These are phyloP conservation scores for Ormosia semicastrata DNA, from an alignment of 306 rosid species.

Conservation along the genomic window DNA sequence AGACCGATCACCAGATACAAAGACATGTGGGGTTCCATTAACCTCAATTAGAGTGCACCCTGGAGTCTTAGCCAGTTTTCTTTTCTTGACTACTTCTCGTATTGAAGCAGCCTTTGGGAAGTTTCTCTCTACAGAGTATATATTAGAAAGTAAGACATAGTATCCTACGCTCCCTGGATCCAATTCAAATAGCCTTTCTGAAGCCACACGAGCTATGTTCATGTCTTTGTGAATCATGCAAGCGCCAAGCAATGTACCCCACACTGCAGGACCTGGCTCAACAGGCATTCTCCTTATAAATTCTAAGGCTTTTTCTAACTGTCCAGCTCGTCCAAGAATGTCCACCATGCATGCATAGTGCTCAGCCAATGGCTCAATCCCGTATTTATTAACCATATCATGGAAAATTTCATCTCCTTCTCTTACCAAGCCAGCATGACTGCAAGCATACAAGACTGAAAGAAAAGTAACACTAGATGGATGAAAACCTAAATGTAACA, in stretches of 20 bases:
- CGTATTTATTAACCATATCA: slow-evolving; percentile 66
- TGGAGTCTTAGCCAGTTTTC: slow-evolving; percentile 79
- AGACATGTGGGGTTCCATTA: slow-evolving; percentile 64
- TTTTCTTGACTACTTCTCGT: slow-evolving; percentile 65
- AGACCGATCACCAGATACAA: slow-evolving; percentile 75
- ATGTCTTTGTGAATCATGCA: slow-evolving; percentile 87
- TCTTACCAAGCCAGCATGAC: slow-evolving; percentile 88
- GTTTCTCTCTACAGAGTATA: slow-evolving; percentile 76
- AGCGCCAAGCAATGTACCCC: slow-evolving; percentile 94
- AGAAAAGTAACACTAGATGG: slow-evolving; percentile 83
- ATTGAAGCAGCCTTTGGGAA: slow-evolving; percentile 92
- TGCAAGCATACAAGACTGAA: slow-evolving; percentile 85
- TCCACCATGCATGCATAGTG: slow-evolving; percentile 99
- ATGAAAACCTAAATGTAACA: slow-evolving; percentile 55
- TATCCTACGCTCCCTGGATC: slow-evolving; percentile 80
- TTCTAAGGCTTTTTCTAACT: slow-evolving; percentile 68
- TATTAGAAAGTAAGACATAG: slow-evolving; percentile 81
- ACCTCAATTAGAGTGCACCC: slow-evolving; percentile 94
- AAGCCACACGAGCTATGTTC: slow-evolving; percentile 68
- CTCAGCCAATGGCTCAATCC: slow-evolving; percentile 68
- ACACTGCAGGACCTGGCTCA: slow-evolving; percentile 83
- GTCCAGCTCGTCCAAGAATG: slow-evolving; percentile 90
- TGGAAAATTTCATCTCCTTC: slow-evolving; percentile 76
- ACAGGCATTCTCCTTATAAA: slow-evolving; percentile 75
- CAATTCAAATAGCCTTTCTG: slow-evolving; percentile 73